Evolutionary conservation across 495 filamentous ascomycete genomes (phyloP).

Genomic region (Clohesyomyces aquaticus): DNA sequence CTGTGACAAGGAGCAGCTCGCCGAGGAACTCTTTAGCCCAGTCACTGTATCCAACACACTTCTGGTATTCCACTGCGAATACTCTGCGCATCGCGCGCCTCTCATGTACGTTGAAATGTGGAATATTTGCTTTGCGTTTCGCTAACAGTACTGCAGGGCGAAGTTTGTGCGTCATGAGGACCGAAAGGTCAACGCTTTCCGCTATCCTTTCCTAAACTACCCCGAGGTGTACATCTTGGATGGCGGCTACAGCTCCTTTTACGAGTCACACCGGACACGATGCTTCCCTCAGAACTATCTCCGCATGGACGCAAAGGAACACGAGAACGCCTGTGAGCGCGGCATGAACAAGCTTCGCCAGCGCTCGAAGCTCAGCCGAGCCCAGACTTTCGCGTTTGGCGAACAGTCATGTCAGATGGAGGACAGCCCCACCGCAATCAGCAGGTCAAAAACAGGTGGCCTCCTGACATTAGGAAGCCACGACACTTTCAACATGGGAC

Average conservation of each 20-base stretch:
- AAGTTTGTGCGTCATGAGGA: conserved; percentile 85
- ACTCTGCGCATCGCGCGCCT: conserved; percentile 95
- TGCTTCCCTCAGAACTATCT: conserved; percentile 96
- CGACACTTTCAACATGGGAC: conserved; percentile 35
- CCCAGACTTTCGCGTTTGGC: conserved; percentile 92
- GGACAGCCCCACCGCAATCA: conserved; percentile 70
- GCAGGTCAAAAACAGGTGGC: conserved; percentile 31
- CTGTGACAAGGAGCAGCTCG: conserved; percentile 89
- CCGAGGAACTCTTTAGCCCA: conserved; percentile 71
- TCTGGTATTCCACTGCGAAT: conserved; percentile 96
- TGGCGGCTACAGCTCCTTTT: conserved; percentile 95
- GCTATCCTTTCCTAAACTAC: conserved; percentile 85
- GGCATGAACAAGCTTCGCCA: conserved; percentile 86
- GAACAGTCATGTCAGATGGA: conserved; percentile 69
- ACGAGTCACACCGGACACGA: conserved; percentile 69
- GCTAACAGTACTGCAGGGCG: conserved; percentile 54
- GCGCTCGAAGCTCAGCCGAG: conserved; percentile 79
- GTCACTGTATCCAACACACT: conserved; percentile 68
- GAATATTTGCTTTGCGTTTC: conserved; percentile 28
- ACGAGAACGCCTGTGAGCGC: conserved; percentile 87
- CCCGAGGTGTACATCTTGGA: conserved; percentile 97
- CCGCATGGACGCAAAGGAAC: conserved; percentile 88
- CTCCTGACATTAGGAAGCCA: conserved; percentile 25
- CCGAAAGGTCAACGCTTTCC: conserved; percentile 76
- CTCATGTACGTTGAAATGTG: conserved; percentile 66